phyloP scores from a whole-genome alignment of 305 asterid species.

The Galium porrigens region DNA sequence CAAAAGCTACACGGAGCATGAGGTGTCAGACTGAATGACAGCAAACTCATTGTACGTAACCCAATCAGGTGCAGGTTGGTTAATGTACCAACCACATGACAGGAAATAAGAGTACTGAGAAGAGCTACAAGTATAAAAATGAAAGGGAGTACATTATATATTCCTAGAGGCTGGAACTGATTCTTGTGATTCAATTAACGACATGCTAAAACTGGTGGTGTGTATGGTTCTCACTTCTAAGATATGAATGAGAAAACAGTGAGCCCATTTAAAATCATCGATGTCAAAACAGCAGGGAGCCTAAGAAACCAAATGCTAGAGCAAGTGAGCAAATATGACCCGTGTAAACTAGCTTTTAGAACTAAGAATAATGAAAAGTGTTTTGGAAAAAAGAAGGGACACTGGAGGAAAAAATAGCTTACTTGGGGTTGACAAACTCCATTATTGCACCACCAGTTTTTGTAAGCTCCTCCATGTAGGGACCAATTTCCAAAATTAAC shows the following conservation, averaged over 20 bases:
- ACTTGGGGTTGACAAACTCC: slow-evolving; percentile 99
- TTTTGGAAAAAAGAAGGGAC: not conserved
- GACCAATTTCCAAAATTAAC: slow-evolving; percentile 76
- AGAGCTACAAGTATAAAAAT: not conserved
- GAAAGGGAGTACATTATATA: not conserved
- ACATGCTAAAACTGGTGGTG: not conserved
- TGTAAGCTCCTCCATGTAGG: slow-evolving; percentile 82
- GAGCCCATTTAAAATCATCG: not conserved
- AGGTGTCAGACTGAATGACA: no score
- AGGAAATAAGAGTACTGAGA: not conserved
- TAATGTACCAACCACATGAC: not conserved
- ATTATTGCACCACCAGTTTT: slow-evolving; percentile 83
- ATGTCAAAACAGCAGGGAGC: not conserved
- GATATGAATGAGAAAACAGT: not conserved
- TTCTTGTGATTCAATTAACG: not conserved
- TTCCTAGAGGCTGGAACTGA: not conserved
- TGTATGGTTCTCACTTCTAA: not conserved
- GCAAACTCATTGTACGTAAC: no score
- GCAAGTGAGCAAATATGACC: not conserved
- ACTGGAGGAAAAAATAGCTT: slow-evolving; percentile 22
- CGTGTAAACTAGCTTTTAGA: no score
- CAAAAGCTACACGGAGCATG: no score
- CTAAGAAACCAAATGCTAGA: not conserved
- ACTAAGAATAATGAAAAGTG: not conserved
- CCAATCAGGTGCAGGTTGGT: no score